These are phyloP conservation scores for Curvularia lunata DNA, from an alignment of 2,329 filamentous ascomycete genomes.

Conservation along the genomic window DNA sequence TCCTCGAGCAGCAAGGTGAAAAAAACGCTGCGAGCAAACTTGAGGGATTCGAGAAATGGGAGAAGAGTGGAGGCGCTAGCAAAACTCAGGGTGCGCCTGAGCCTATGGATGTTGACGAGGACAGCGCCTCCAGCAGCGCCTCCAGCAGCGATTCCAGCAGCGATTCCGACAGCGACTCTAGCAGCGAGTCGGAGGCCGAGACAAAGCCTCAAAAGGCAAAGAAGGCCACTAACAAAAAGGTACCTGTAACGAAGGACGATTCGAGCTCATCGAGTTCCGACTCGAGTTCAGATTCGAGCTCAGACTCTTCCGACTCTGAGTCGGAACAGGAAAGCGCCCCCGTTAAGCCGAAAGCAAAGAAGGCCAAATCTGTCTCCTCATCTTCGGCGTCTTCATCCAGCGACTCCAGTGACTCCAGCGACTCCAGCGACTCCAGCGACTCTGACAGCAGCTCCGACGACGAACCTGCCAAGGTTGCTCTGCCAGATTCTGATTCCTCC, in stretches of 20 bases:
- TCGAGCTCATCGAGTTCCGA: slow-evolving; percentile 23
- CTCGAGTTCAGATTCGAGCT: slow-evolving; percentile 25
- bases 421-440: slow-evolving; percentile 24
- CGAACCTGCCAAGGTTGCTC: slow-evolving; percentile 35
- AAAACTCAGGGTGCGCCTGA: slow-evolving; percentile 27
- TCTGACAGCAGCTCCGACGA: slow-evolving; percentile 27
- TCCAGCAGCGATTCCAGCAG: slow-evolving; percentile 30
- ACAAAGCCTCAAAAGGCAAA: slow-evolving; percentile 32
- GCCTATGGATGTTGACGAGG: slow-evolving; percentile 41
- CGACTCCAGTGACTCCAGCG: slow-evolving; percentile 23
- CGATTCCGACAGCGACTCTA: slow-evolving; percentile 25
- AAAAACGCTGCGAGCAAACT: slow-evolving; percentile 39
- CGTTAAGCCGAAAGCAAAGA: slow-evolving; percentile 21
- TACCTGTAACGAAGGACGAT: slow-evolving; percentile 16
- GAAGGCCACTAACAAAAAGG: slow-evolving; percentile 22
- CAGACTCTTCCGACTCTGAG: slow-evolving; percentile 31
- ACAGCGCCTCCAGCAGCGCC: slow-evolving; percentile 34
- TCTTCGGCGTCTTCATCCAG: slow-evolving; percentile 17
- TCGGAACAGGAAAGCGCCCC: slow-evolving; percentile 51
- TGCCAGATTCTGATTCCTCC: slow-evolving; percentile 35
- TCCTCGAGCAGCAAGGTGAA: slow-evolving; percentile 46
- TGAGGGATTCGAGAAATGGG: slow-evolving; percentile 40
- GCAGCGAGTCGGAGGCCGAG: slow-evolving; percentile 36
- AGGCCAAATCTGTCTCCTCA: slow-evolving; percentile 17
- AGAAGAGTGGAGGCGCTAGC: slow-evolving; percentile 20